Evolutionary conservation across 192 early-diverging fungal species (phyloP).

Genomic region (Obelidium mucronatum): DNA sequence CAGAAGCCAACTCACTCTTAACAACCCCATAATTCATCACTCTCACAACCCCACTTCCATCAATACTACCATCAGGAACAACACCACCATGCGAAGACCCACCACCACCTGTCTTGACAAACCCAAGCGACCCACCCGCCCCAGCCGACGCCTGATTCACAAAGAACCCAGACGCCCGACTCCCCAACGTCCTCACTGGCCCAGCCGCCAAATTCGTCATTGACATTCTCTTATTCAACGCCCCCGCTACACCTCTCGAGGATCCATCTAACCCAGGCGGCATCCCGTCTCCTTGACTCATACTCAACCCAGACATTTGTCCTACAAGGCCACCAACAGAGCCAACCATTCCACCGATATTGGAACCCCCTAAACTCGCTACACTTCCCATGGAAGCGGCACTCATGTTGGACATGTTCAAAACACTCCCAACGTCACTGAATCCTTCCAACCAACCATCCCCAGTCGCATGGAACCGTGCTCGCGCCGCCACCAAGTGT

Average conservation of each 20-base stretch:
- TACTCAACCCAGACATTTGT: conserved; percentile 23
- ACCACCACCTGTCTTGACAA: conserved; percentile 4
- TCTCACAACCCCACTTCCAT: conserved; percentile 19
- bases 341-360: conserved; percentile 20
- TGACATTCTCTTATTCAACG: conserved; percentile 26
- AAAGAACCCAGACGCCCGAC: conserved; percentile 24
- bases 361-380: conserved; percentile 19
- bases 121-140: conserved; percentile 23
- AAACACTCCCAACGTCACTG: conserved; percentile 33
- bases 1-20: conserved; percentile 58
- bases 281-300: background rate
- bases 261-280: conserved; percentile 1
- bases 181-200: conserved; percentile 25
- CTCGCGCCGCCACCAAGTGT: conserved; percentile 85
- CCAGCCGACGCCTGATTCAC: conserved; percentile 1
- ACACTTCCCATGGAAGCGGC: conserved; percentile 15
- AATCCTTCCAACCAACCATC: conserved; percentile 52
- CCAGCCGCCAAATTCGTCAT: conserved; percentile 30
- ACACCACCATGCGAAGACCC: background rate
- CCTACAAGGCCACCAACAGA: conserved; percentile 11
- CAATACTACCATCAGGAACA: background rate
- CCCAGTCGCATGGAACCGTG: conserved; percentile 80
- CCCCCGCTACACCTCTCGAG: background rate
- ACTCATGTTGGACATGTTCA: conserved; percentile 11
- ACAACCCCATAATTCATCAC: conserved; percentile 59